Conservation (phyloP, 2,329 filamentous ascomycete genomes). For the Neofusicoccum sp. region DNA sequence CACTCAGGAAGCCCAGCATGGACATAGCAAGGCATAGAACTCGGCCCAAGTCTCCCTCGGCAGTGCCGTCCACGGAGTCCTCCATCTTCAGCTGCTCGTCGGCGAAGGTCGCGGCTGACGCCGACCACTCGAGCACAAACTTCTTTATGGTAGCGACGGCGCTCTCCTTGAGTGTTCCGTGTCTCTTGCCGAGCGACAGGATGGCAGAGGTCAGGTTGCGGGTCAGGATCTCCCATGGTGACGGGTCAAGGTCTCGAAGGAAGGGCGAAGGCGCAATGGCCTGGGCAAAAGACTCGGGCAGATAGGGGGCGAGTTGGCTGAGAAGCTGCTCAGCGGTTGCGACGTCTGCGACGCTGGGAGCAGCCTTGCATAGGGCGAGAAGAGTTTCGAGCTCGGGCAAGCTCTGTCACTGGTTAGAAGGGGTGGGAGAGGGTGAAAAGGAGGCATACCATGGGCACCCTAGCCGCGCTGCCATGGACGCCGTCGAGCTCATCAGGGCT, state of each 20-base stretch:
- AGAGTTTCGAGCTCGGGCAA: constrained; percentile 91
- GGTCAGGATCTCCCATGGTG: constrained; percentile 83
- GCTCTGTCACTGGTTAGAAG: constrained; percentile 56
- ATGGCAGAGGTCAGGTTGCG: constrained; percentile 79
- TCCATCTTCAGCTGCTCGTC: constrained; percentile 48
- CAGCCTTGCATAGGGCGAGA: constrained; percentile 87
- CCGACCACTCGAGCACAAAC: constrained; percentile 72
- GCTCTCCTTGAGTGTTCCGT: constrained; percentile 67
- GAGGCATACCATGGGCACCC: constrained; percentile 41
- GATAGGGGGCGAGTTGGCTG: constrained; percentile 79
- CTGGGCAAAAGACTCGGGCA: constrained; percentile 82
- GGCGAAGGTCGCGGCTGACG: constrained; percentile 60
- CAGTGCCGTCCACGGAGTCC: constrained; percentile 48
- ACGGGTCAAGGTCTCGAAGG: constrained; percentile 80
- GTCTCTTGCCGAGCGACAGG: constrained; percentile 76
- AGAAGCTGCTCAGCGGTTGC: constrained; percentile 78
- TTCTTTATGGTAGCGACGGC: constrained; percentile 68
- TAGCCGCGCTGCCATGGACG: constrained; percentile 25
- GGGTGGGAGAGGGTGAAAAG: background rate
- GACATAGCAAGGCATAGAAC: constrained; percentile 80
- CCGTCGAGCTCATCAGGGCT: constrained; percentile 25
- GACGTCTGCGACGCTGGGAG: constrained; percentile 69
- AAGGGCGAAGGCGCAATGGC: constrained; percentile 77
- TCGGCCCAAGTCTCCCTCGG: constrained; percentile 60
- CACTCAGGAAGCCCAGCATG: constrained; percentile 86